phyloP scores from a whole-genome alignment of 805 yeast genomes.

The Kodamaea sagamina region DNA sequence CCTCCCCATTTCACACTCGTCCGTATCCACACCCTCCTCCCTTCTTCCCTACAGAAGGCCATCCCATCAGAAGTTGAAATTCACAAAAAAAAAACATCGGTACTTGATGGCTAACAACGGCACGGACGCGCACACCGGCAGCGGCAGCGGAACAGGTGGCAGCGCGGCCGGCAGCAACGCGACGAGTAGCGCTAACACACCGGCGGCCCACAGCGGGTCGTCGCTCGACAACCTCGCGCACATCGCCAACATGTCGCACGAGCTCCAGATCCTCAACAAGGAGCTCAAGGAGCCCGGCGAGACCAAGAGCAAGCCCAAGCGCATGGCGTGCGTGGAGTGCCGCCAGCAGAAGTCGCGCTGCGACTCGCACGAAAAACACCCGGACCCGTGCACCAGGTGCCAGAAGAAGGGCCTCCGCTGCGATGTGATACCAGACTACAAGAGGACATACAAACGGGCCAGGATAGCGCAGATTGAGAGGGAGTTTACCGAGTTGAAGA shows the following conservation, averaged over 20 bases:
- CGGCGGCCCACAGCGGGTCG: not conserved
- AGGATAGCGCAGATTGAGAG: constrained; percentile 80
- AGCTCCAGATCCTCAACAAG: constrained; percentile 33
- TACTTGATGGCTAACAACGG: constrained; percentile 4
- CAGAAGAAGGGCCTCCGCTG: constrained; percentile 68
- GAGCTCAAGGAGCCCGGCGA: constrained; percentile 15
- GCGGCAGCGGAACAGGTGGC: not conserved
- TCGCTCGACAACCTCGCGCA: constrained; percentile 44
- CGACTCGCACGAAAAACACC: constrained; percentile 76
- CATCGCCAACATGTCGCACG: constrained; percentile 48
- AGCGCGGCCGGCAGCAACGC: not conserved
- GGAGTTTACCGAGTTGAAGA: constrained; percentile 70
- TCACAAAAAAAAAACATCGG: constrained; percentile 8
- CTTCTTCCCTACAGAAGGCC: no score
- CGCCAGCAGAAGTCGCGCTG: constrained; percentile 93
- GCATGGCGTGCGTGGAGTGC: constrained; percentile 93
- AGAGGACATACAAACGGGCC: constrained; percentile 87
- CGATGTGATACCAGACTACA: constrained; percentile 74
- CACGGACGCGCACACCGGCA: not conserved
- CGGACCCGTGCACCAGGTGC: constrained; percentile 84
- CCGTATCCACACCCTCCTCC: not conserved
- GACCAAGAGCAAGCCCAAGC: constrained; percentile 39
- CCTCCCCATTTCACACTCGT: no score
- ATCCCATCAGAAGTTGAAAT: not conserved
- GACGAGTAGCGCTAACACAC: constrained; percentile 1